These are phyloP conservation scores for Sambucus nigra DNA, from an alignment of 129 eudicot species.

Conservation along the genomic window DNA sequence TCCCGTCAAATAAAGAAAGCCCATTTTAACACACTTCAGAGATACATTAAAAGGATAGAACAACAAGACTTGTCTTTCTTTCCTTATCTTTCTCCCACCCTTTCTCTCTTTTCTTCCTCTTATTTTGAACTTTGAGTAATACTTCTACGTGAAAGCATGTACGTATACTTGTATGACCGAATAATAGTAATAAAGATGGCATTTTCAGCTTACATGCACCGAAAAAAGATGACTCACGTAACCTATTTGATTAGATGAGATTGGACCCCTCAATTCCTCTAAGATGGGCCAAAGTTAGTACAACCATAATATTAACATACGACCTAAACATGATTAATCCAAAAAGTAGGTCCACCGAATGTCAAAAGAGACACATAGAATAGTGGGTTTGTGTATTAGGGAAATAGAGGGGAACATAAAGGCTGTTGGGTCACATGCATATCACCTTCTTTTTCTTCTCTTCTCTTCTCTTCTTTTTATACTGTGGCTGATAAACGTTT, in stretches of 20 bases:
- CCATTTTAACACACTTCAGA: conserved; percentile 27
- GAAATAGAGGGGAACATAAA: conserved; percentile 54
- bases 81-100: conserved; percentile 4
- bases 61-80: conserved; percentile 25
- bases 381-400: conserved; percentile 20
- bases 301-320: neutral
- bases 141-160: neutral
- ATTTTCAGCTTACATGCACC: neutral
- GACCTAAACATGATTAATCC: conserved; percentile 17
- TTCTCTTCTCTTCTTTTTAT: conserved; percentile 53
- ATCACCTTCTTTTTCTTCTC: conserved; percentile 50
- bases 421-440: conserved; percentile 78
- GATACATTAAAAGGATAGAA: conserved; percentile 56
- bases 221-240: neutral
- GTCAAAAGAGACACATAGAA: conserved; percentile 19
- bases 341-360: conserved; percentile 17
- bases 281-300: neutral
- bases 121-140: conserved; percentile 10
- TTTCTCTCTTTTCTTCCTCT: conserved; percentile 1
- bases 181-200: no score
- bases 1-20: conserved; percentile 24
- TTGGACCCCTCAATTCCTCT: conserved; percentile 6
- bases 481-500: conserved; percentile 38
- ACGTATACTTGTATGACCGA: neutral
- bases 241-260: neutral